phyloP scores from a whole-genome alignment of 352 stramenopile species.

The Phytophthora parvispora region DNA sequence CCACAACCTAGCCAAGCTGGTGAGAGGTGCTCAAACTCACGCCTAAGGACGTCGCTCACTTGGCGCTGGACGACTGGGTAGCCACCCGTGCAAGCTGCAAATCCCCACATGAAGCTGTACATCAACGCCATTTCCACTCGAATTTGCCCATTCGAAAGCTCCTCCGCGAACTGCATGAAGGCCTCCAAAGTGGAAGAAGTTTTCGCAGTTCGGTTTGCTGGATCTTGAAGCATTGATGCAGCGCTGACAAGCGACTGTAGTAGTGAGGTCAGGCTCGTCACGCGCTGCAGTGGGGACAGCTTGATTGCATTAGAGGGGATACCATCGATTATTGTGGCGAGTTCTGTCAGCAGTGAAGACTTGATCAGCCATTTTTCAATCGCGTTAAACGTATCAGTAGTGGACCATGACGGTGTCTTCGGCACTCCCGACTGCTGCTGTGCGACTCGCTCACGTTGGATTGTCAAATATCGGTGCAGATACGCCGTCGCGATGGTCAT shows the following conservation, averaged over 20 bases:
- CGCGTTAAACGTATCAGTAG: constrained; percentile 15
- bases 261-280: constrained; percentile 52
- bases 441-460: constrained; percentile 15
- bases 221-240: constrained; percentile 3
- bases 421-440: not conserved
- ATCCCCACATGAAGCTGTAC: constrained; percentile 69
- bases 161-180: constrained; percentile 2
- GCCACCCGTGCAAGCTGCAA: constrained; percentile 34
- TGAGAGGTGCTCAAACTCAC: constrained; percentile 38
- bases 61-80: constrained; percentile 28
- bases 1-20: constrained; percentile 28
- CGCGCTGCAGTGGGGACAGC: constrained; percentile 50
- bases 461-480: constrained; percentile 26
- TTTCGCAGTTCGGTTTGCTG: not conserved
- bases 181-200: not conserved
- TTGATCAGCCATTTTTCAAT: constrained; percentile 24
- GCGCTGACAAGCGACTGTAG: constrained; percentile 54
- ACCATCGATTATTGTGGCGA: constrained; percentile 18
- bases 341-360: constrained; percentile 14
- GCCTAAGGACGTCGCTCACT: constrained; percentile 41
- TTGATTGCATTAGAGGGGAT: not conserved
- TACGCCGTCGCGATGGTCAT: constrained; percentile 29
- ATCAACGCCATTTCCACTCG: constrained; percentile 64
- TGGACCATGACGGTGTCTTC: constrained; percentile 1
- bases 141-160: constrained; percentile 7